Evolutionary conservation across 768 basidiomycete species (phyloP).

Genomic region (Pisolithus microcarpus): DNA sequence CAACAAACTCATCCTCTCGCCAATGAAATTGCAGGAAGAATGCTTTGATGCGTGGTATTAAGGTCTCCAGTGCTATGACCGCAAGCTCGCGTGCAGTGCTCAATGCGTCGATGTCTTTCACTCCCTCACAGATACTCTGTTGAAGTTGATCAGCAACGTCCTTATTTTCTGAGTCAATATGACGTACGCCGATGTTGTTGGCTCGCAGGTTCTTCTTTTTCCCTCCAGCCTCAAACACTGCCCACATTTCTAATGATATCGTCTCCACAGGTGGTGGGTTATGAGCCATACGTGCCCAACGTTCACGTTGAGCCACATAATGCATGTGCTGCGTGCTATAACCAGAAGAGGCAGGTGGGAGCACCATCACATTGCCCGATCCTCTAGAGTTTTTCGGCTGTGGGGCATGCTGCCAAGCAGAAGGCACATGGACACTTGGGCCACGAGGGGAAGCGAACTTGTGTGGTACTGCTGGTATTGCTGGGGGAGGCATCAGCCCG

Average conservation of each 20-base stretch:
- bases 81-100: conserved; percentile 1
- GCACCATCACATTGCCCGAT: neutral
- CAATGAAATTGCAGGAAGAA: neutral
- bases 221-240: neutral
- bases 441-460: neutral
- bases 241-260: conserved; percentile 1
- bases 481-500: neutral
- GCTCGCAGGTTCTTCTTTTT: neutral
- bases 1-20: conserved; percentile 3
- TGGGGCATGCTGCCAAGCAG: neutral
- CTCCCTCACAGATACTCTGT: conserved; percentile 5
- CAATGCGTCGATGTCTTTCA: conserved; percentile 1
- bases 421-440: neutral
- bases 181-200: conserved; percentile 2
- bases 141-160: neutral
- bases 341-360: neutral
- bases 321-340: conserved; percentile 1
- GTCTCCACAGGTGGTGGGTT: conserved; percentile 1
- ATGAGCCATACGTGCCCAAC: conserved; percentile 1
- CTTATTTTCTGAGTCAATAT: neutral
- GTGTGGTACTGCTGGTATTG: neutral
- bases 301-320: neutral
- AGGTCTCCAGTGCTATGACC: neutral
- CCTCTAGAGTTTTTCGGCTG: neutral
- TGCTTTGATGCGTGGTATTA: neutral